Conservation (phyloP, 805 yeast species). For the Clavispora vitiphila region DNA sequence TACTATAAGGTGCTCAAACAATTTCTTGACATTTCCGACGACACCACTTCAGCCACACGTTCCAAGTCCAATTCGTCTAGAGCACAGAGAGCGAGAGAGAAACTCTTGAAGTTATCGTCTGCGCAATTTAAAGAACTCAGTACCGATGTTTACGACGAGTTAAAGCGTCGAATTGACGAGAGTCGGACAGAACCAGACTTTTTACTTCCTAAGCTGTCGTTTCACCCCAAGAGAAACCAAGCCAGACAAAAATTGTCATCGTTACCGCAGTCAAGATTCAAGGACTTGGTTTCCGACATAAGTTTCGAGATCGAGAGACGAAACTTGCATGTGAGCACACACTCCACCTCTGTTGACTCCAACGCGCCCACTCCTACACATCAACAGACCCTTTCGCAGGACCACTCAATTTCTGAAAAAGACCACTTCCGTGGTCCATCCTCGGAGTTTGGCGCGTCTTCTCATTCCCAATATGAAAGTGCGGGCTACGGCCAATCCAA, state of each 20-base stretch:
- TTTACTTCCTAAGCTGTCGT: constrained; percentile 62
- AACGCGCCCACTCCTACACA: not conserved
- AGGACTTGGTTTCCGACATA: constrained; percentile 87
- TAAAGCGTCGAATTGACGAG: constrained; percentile 69
- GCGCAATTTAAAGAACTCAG: constrained; percentile 86
- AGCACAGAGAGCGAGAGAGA: constrained; percentile 80
- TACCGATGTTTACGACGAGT: constrained; percentile 92
- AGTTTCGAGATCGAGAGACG: constrained; percentile 81
- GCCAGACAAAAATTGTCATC: constrained; percentile 89
- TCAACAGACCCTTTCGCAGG: not conserved
- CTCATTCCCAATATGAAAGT: not conserved
- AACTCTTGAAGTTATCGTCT: constrained; percentile 70
- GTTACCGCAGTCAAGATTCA: constrained; percentile 75
- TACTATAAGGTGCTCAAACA: constrained; percentile 48
- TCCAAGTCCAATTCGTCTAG: constrained; percentile 44
- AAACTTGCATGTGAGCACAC: constrained; percentile 38
- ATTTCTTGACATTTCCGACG: constrained; percentile 48
- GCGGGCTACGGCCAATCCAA: not conserved
- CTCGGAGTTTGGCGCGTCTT: not conserved
- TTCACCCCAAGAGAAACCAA: constrained; percentile 92
- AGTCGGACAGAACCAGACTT: constrained; percentile 54
- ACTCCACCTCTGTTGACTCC: not conserved
- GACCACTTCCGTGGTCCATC: not conserved
- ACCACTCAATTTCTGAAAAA: not conserved
- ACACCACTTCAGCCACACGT: constrained; percentile 29